Conservation (phyloP, 2,329 filamentous ascomycete species). For the Acrocalymma vagum region DNA sequence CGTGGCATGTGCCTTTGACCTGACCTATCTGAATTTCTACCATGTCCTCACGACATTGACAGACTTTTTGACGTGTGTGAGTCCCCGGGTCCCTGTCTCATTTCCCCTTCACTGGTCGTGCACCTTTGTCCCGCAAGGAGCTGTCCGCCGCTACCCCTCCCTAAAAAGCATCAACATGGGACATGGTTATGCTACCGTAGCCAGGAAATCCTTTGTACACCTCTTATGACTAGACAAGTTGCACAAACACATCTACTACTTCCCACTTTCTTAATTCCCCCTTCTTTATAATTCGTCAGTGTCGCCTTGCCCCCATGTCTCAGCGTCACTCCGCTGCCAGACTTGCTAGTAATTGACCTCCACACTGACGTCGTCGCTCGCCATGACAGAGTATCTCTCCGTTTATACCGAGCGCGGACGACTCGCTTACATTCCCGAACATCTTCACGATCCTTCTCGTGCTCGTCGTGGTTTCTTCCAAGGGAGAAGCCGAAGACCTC, state of each 20-base stretch:
- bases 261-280: constrained; percentile 20
- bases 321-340: constrained; percentile 14
- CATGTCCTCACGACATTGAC: constrained; percentile 31
- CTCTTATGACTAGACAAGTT: constrained; percentile 38
- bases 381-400: constrained; percentile 49
- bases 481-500: constrained; percentile 61
- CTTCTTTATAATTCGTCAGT: constrained; percentile 30
- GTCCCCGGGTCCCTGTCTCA: constrained; percentile 49
- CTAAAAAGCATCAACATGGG: constrained; percentile 40
- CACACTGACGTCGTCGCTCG: constrained; percentile 39
- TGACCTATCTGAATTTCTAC: constrained; percentile 31
- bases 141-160: constrained; percentile 33
- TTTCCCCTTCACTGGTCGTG: constrained; percentile 35
- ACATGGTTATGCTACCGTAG: constrained; percentile 40
- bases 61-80: constrained; percentile 32
- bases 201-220: constrained; percentile 44
- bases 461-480: constrained; percentile 53
- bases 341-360: constrained; percentile 25
- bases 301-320: constrained; percentile 19
- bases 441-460: constrained; percentile 34
- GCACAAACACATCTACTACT: constrained; percentile 32
- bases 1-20: constrained; percentile 33
- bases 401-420: constrained; percentile 49
- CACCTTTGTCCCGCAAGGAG: constrained; percentile 41
- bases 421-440: constrained; percentile 48